phyloP scores from a whole-genome alignment of 2,329 filamentous ascomycete genomes.

The Talaromyces rugulosus region DNA sequence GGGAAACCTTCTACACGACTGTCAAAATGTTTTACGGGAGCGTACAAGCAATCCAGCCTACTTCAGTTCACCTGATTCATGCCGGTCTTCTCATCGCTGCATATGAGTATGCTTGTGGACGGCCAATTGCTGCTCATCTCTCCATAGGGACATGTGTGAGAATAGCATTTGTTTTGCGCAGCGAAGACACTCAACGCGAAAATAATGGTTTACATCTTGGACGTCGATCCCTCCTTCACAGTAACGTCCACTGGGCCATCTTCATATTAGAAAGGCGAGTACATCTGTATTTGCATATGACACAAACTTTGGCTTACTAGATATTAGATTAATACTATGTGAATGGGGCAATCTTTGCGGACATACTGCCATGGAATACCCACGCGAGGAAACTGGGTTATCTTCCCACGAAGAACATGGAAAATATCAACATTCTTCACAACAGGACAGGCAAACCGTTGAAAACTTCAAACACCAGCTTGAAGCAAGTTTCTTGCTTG shows the following conservation, averaged over 20 bases:
- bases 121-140: background rate
- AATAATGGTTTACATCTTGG: background rate
- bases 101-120: background rate
- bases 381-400: background rate
- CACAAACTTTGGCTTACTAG: background rate
- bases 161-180: background rate
- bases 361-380: background rate
- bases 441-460: background rate
- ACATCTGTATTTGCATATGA: too few relatives aligned
- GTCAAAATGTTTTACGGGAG: background rate
- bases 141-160: background rate
- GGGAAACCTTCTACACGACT: background rate
- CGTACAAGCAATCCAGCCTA: background rate
- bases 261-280: conserved; percentile 1
- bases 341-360: background rate
- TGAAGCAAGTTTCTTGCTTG: background rate
- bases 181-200: background rate
- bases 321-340: background rate
- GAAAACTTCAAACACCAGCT: background rate
- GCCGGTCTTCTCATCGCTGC: background rate
- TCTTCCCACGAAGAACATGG: background rate
- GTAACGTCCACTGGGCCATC: background rate
- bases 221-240: background rate
- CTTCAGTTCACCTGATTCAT: background rate
- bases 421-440: background rate